Conservation (phyloP, 805 yeast species). For the Lipomyces japonicus region DNA sequence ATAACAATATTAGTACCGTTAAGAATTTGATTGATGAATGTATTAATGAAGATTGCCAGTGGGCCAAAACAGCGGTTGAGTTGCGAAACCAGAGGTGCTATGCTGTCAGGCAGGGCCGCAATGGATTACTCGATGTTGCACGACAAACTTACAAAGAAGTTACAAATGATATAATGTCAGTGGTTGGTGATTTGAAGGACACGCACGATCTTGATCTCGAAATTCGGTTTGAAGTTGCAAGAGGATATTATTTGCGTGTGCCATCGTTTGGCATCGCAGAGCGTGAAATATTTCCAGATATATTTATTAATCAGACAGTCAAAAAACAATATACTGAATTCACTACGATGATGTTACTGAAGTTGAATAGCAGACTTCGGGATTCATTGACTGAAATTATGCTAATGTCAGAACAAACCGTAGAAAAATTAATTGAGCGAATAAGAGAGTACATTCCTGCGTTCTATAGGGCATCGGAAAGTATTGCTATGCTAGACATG, state of each 20-base stretch:
- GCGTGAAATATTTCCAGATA: slow-evolving; percentile 33
- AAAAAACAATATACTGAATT: slow-evolving; percentile 40
- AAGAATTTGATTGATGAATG: slow-evolving; percentile 34
- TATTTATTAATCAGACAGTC: slow-evolving; percentile 37
- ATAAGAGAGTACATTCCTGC: slow-evolving; percentile 37
- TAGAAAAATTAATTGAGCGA: slow-evolving; percentile 37
- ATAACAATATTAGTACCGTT: slow-evolving; percentile 32
- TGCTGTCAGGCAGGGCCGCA: slow-evolving; percentile 45
- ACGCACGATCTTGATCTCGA: slow-evolving; percentile 35
- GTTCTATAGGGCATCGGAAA: slow-evolving; percentile 45
- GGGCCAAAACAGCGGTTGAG: slow-evolving; percentile 44
- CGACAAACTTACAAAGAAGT: slow-evolving; percentile 42
- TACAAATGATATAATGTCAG: slow-evolving; percentile 39
- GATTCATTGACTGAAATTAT: slow-evolving; percentile 44
- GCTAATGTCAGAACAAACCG: slow-evolving; percentile 42
- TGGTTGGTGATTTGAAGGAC: slow-evolving; percentile 33
- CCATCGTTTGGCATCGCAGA: not conserved
- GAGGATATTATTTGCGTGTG: slow-evolving; percentile 43
- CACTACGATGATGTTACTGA: slow-evolving; percentile 42
- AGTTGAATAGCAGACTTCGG: slow-evolving; percentile 42
- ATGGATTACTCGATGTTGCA: slow-evolving; percentile 47
- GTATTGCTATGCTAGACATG: slow-evolving; percentile 44
- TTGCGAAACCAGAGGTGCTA: slow-evolving; percentile 45
- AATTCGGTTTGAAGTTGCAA: slow-evolving; percentile 37
- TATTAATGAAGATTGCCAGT: slow-evolving; percentile 44